A percentile compares a stretch with the other conserved stretches of the same genome.
Conservation (phyloP, 768 basidiomycete species). For the Pleurotus eryngii region DNA sequence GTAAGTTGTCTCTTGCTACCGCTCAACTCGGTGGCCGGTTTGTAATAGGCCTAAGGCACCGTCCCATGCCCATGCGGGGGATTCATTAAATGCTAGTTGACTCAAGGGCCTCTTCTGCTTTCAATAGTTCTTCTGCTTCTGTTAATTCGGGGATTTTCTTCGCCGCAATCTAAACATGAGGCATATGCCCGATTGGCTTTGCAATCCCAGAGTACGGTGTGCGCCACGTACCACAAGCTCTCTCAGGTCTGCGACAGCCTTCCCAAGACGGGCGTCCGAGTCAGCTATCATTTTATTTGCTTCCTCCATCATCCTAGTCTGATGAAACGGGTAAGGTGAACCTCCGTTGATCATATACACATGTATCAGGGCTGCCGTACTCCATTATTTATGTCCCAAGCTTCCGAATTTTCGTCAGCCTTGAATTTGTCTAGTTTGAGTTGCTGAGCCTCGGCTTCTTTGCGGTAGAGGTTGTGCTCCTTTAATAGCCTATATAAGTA, state of each 20-base stretch:
- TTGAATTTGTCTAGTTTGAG: constrained; percentile 59
- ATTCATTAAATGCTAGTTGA: constrained; percentile 41
- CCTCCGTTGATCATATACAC: neutral
- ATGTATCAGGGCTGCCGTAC: constrained; percentile 37
- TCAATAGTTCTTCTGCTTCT: constrained; percentile 42
- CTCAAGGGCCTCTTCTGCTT: constrained; percentile 59
- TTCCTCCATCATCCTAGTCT: constrained; percentile 74
- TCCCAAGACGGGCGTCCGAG: constrained; percentile 55
- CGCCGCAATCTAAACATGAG: constrained; percentile 33
- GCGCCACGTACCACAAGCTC: constrained; percentile 60
- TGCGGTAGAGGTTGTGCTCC: constrained; percentile 62
- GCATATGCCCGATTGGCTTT: neutral
- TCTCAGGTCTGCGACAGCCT: constrained; percentile 59
- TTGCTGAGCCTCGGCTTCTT: constrained; percentile 60
- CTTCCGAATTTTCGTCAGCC: constrained; percentile 53
- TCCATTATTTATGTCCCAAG: constrained; percentile 75
- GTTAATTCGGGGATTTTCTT: constrained; percentile 39
- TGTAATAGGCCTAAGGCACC: neutral
- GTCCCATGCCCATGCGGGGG: too few species aligned
- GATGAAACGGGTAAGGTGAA: constrained; percentile 14
- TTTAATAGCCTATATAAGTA: constrained; percentile 51
- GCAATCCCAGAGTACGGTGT: neutral
- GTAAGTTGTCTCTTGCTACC: neutral
- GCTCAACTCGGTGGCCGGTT: neutral
- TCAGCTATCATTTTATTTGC: constrained; percentile 79